Evolutionary conservation across 208 protist species (phyloP).

Genomic region (Trypanosoma lewisi): DNA sequence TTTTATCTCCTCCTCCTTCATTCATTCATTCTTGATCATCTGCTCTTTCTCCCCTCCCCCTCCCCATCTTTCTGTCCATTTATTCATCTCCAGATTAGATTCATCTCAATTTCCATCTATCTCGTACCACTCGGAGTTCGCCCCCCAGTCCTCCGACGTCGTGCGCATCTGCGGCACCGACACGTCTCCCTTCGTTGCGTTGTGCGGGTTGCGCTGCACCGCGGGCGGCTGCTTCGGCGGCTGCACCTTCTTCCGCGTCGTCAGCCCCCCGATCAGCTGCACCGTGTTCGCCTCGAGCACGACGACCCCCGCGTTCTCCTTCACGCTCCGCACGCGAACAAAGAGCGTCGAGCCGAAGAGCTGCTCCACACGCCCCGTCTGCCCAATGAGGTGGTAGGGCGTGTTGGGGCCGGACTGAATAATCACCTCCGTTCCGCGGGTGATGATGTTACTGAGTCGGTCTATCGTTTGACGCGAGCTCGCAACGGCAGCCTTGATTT

Average conservation of each 20-base stretch:
- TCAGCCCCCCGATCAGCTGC: slow-evolving; percentile 68
- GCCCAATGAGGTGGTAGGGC: slow-evolving; percentile 61
- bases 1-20: not conserved
- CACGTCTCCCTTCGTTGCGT: slow-evolving; percentile 46
- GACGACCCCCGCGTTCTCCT: slow-evolving; percentile 73
- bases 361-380: slow-evolving; percentile 83
- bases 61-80: not conserved
- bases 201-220: slow-evolving; percentile 45
- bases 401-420: slow-evolving; percentile 59
- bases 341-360: slow-evolving; percentile 83
- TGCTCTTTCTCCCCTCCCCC: not conserved
- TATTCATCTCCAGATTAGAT: not conserved
- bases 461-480: slow-evolving; percentile 66
- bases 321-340: slow-evolving; percentile 62
- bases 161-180: slow-evolving; percentile 27
- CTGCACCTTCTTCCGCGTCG: slow-evolving; percentile 47
- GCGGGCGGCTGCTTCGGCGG: slow-evolving; percentile 44
- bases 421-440: slow-evolving; percentile 70
- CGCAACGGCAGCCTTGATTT: slow-evolving; percentile 59
- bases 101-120: slow-evolving; percentile 12
- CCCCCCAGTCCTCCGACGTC: slow-evolving; percentile 43
- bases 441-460: slow-evolving; percentile 66
- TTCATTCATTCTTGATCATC: not conserved
- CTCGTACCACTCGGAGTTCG: slow-evolving; percentile 37
- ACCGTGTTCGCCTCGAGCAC: slow-evolving; percentile 65